Base-by-base conservation (phyloP, 2,329 filamentous ascomycete species). In the Venturia oleaginea region DNA sequence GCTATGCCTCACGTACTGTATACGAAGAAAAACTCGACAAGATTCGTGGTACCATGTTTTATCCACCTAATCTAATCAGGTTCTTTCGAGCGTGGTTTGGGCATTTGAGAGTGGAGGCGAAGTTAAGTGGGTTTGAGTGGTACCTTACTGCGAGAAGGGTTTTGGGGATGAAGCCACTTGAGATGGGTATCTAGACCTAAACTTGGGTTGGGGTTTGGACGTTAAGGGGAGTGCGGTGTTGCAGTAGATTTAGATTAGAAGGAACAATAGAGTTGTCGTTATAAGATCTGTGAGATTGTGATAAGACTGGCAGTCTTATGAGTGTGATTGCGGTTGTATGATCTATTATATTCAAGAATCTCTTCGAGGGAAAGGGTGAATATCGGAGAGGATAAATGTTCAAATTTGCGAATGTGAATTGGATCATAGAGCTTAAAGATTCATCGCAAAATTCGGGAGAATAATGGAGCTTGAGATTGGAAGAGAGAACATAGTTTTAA, bases 1-100 rank as follows among this genome's bases (percentile, higher is more conserved):
- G 81, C 42, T 87, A 87, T 70, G 85, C 85, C 22, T 84, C 83
- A 19, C 78, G 83, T 54, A 83, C 82, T 10, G 84, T 88, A 17
- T 86, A 84, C 70, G 80, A 86, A 66, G 85, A 87, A 71, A 77
- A 83, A 66, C 73, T 85, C 66, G 84, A 87, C 64, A 70, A 73
- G 3, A 75, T 83, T 48, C 71, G 70, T 1, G 81, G 81, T 3
- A 82, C 81, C 64, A 65, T 84, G 0, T 69, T 85, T 8, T 80
- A 78, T 73, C 82, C 82, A 3, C 64, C 70, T 10, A 86, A 85
- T 67, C 71, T 85, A 48, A 69, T 81, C 67, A 73, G 71, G 4
- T 81, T 83, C 67, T 66, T 86, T 10, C 66, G 71, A 6, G 84
- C 84, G 3, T 84, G 83, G 79, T 71, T 75, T 2, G 76, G 75